Evolutionary conservation across 257 asterid genomes (phyloP), one percentile per base, ranked within the genome.

Genomic region (Craterostigma plantagineum): DNA sequence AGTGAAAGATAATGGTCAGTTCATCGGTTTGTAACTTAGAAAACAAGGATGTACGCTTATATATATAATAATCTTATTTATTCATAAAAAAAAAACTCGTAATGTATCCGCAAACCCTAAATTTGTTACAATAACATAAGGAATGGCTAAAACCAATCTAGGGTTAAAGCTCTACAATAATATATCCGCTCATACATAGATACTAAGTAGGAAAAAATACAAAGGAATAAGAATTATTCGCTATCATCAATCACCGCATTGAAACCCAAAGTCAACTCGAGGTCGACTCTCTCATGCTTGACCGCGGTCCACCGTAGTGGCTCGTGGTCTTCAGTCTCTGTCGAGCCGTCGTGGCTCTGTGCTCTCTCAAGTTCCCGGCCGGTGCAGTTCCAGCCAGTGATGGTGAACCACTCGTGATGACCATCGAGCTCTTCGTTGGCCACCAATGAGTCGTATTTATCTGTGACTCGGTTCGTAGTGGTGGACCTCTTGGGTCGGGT

Each of bases 301-400:
- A 40, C 14, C 44, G 9, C 15, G 58, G 49, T 57, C 57, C 51
- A 33, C 60, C 63, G 69, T 9, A 6, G 4, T 2, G 61, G 81
- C 48, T 83, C 95, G 30, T 67, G 91, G 0, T 83, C 73, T 40
- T 76, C 83, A 7, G 56, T 81, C 5, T 85, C 72, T 48, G 43
- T 49, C 1, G 91, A 78, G 68, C 30, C 30, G 6, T 71, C 92
- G 1, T 78, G 74, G 50, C 92, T 82, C 11, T 63, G 53, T 0
- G 75, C 75, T 10, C 85, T 60, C 6, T 60, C 46, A 50, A 39
- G 27, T 0, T 49, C 72, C 46, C 38, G 61, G 0, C 34, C 14
- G 0, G 43, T 43, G 38, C 16, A 33, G n/a, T 18, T 57, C 94
- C 94, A 81, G 0, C 94, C 94, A 0, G 91, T 75, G 55, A 75